These are phyloP conservation scores for Acmispon strigosus DNA, from an alignment of 306 rosid species.

Conservation along the genomic window DNA sequence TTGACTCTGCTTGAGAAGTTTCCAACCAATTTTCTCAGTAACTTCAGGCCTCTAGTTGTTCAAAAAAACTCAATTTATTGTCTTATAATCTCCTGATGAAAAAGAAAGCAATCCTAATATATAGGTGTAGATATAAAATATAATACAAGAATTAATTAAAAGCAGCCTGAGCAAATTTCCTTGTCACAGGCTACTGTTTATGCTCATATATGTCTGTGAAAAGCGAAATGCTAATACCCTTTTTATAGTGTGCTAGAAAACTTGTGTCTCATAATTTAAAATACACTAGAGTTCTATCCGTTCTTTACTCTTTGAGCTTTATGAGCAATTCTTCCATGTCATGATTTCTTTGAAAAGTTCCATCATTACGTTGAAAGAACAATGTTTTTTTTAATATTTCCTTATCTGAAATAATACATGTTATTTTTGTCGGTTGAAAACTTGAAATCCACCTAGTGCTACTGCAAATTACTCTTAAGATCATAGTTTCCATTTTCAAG, in stretches of 20 bases:
- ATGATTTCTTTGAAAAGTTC: constrained; percentile 40
- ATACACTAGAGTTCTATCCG: constrained; percentile 13
- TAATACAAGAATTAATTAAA: background rate
- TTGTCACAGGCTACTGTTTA: constrained; percentile 14
- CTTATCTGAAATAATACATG: constrained; percentile 8
- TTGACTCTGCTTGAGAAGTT: background rate
- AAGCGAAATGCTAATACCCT: constrained; percentile 30
- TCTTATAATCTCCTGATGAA: background rate
- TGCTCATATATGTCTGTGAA: constrained; percentile 21
- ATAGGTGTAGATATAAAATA: background rate
- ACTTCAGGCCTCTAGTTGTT: background rate
- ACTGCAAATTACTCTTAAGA: background rate
- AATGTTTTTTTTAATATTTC: background rate
- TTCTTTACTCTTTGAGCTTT: constrained; percentile 31
- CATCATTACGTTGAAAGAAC: constrained; percentile 38
- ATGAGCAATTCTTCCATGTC: constrained; percentile 23
- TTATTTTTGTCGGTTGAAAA: constrained; percentile 12
- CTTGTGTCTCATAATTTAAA: constrained; percentile 26
- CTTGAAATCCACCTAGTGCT: background rate
- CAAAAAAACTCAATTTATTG: background rate
- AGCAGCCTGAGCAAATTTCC: constrained; percentile 4
- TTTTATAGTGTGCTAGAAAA: constrained; percentile 22
- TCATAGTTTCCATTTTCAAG: constrained; percentile 14
- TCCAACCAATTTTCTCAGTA: background rate
- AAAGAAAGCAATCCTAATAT: constrained; percentile 8